Conservation (phyloP, 2,329 filamentous ascomycete species). For the Pseudogymnoascus sp. region DNA sequence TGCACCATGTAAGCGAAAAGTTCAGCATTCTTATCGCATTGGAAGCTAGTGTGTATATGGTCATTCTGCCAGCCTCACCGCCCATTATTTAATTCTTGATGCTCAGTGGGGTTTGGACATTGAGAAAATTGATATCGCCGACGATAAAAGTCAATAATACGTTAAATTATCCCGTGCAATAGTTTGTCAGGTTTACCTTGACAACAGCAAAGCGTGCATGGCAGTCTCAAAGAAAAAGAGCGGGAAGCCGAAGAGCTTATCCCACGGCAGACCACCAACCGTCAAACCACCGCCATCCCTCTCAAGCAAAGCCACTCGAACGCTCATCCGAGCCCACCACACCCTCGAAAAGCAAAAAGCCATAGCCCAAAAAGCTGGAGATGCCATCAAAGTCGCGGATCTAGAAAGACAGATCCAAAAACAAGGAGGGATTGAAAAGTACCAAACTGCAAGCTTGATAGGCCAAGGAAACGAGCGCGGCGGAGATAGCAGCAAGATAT, state of each 20-base stretch:
- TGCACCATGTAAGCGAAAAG: not conserved
- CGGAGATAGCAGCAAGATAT: slow-evolving; percentile 55
- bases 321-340: slow-evolving; percentile 58
- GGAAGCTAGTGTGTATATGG: not conserved
- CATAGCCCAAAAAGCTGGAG: slow-evolving; percentile 47
- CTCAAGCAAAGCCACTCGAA: slow-evolving; percentile 55
- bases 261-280: slow-evolving; percentile 49
- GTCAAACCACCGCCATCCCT: slow-evolving; percentile 45
- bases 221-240: slow-evolving; percentile 34
- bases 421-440: slow-evolving; percentile 53
- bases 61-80: not conserved
- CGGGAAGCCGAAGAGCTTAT: slow-evolving; percentile 37
- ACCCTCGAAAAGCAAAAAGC: slow-evolving; percentile 53
- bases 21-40: not conserved
- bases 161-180: not conserved
- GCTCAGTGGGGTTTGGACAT: not conserved
- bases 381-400: slow-evolving; percentile 37
- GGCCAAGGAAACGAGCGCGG: slow-evolving; percentile 58
- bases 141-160: not conserved
- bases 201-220: slow-evolving; percentile 31
- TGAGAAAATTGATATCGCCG: not conserved
- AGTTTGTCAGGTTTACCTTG: not conserved
- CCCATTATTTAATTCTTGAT: not conserved
- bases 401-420: slow-evolving; percentile 46
- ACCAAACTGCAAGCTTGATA: slow-evolving; percentile 60